Conservation (phyloP, 805 yeast species). For the Brettanomyces custersianus region DNA sequence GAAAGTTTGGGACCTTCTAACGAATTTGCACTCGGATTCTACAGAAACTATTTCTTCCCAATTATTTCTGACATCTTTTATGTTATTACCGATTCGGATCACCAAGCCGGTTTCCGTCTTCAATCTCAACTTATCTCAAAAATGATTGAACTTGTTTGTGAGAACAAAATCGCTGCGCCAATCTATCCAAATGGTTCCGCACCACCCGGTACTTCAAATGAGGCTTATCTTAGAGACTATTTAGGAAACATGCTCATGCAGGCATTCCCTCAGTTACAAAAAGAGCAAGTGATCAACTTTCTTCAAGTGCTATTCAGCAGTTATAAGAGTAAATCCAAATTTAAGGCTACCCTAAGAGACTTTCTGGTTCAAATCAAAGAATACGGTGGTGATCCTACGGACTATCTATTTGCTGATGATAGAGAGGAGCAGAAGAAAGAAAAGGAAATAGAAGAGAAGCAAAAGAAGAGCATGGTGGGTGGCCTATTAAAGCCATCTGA, state of each 20-base stretch:
- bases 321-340: conserved; percentile 65
- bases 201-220: conserved; percentile 77
- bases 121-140: conserved; percentile 82
- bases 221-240: conserved; percentile 69
- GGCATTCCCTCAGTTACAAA: conserved; percentile 89
- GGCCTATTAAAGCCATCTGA: conserved; percentile 94
- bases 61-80: conserved; percentile 87
- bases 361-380: conserved; percentile 94
- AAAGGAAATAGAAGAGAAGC: conserved; percentile 60
- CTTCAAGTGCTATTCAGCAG: conserved; percentile 66
- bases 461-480: conserved; percentile 79
- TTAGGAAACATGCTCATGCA: conserved; percentile 69
- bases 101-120: conserved; percentile 87
- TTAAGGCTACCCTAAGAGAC: conserved; percentile 83
- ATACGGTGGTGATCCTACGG: conserved; percentile 91
- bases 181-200: conserved; percentile 75
- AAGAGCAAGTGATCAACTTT: conserved; percentile 75
- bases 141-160: conserved; percentile 75
- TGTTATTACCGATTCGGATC: conserved; percentile 94
- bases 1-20: conserved; percentile 56
- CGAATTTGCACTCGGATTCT: conserved; percentile 77
- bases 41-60: conserved; percentile 79
- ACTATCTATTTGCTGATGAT: conserved; percentile 90
- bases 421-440: conserved; percentile 69
- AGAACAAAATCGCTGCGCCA: conserved; percentile 65